A percentile compares a stretch with the other conserved stretches of the same genome.
Evolutionary conservation across 768 basidiomycete genomes (phyloP).

Genomic region (Pleurotus tuoliensis): DNA sequence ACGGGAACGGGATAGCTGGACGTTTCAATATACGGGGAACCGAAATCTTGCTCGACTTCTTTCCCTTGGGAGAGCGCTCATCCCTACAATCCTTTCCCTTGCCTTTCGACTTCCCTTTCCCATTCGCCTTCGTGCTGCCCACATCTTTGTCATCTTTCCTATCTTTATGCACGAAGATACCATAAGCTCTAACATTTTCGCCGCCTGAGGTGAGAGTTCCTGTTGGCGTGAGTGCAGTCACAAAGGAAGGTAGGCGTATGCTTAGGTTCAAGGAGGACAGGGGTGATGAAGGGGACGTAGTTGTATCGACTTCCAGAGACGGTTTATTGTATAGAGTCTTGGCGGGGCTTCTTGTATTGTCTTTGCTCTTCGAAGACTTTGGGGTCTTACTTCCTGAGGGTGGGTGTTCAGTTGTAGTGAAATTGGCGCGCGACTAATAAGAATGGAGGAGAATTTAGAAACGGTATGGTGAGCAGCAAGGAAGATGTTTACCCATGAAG

Average conservation of each 20-base stretch:
- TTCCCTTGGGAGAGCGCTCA: constrained; percentile 22
- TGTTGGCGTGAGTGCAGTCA: not conserved
- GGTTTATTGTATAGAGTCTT: not conserved
- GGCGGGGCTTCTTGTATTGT: not conserved
- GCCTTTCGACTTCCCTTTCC: constrained; percentile 13
- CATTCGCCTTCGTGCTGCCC: constrained; percentile 11
- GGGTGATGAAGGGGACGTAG: not conserved
- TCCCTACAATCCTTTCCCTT: constrained; percentile 21
- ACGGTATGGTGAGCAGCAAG: no score
- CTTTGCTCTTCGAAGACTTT: not conserved
- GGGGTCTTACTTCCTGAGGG: not conserved
- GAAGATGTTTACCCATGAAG: not conserved
- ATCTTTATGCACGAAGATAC: not conserved
- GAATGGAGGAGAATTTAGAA: no score
- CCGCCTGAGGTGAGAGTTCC: constrained; percentile 1
- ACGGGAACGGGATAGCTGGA: constrained; percentile 1
- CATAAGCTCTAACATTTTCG: constrained; percentile 1
- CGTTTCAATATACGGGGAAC: constrained; percentile 9
- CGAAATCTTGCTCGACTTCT: constrained; percentile 15
- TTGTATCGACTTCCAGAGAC: constrained; percentile 1
- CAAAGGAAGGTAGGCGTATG: constrained; percentile 5
- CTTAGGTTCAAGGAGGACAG: constrained; percentile 2
- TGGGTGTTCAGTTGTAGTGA: not conserved
- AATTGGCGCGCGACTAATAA: no score
- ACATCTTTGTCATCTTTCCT: not conserved